A percentile compares a stretch with the other conserved stretches of the same genome.
phyloP scores from a whole-genome alignment of 2,329 filamentous ascomycete genomes.

The Ceratocystis colombiana region DNA sequence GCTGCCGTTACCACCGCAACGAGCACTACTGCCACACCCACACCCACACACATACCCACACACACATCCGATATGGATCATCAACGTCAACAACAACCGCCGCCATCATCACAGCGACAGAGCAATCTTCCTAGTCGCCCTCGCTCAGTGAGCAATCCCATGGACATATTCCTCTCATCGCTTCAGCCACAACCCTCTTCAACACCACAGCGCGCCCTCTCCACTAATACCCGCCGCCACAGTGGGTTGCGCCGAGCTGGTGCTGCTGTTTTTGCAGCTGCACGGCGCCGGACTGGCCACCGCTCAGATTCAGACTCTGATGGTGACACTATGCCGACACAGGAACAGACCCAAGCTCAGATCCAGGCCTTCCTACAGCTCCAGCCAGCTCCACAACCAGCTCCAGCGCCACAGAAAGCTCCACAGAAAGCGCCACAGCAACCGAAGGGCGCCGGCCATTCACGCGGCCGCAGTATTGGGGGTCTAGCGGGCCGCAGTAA shows the following conservation, averaged over 20 bases:
- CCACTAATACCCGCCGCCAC: not conserved
- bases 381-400: slow-evolving; percentile 2
- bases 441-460: not conserved
- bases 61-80: not conserved
- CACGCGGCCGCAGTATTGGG: not conserved
- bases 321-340: not conserved
- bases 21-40: not conserved
- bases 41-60: not conserved
- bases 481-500: not conserved
- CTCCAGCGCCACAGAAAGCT: not conserved
- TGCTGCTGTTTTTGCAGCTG: slow-evolving; percentile 21
- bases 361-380: slow-evolving; percentile 1
- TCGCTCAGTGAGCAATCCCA: not conserved
- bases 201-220: not conserved
- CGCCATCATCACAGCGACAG: not conserved
- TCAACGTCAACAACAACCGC: not conserved
- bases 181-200: not conserved
- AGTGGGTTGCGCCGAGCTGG: slow-evolving; percentile 16
- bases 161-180: slow-evolving; percentile 9
- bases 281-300: slow-evolving; percentile 1
- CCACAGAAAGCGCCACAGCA: not conserved
- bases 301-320: slow-evolving; percentile 10
- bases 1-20: not conserved
- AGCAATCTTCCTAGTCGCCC: not conserved
- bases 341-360: slow-evolving; percentile 11